Percentiles rank a stretch among this genome's conserved stretches.
phyloP scores from a whole-genome alignment of 441 rosid species.

The Populus tomentosa region DNA sequence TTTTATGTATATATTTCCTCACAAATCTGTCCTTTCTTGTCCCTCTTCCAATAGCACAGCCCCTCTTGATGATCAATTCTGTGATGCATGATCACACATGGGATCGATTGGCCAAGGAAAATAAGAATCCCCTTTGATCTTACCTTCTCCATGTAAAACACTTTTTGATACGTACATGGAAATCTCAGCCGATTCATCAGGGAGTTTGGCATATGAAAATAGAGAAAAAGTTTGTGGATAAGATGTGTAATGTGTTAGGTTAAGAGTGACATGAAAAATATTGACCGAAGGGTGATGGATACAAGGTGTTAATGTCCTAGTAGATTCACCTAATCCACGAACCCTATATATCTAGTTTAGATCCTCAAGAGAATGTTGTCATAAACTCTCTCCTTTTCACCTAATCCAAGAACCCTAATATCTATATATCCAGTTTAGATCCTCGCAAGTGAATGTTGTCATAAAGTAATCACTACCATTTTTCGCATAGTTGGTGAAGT shows the following conservation, averaged over 20 bases:
- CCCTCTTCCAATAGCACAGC: neutral
- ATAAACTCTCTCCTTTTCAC: neutral
- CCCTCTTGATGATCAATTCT: neutral
- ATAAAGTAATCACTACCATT: neutral
- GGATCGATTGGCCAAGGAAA: neutral
- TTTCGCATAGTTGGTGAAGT: neutral
- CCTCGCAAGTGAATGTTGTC: neutral
- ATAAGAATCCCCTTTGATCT: neutral
- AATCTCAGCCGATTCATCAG: neutral
- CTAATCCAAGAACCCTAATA: neutral
- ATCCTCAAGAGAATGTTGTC: neutral
- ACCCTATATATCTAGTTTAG: neutral
- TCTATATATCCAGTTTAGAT: neutral
- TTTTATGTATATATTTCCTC: neutral
- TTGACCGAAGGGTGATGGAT: neutral
- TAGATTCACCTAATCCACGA: neutral
- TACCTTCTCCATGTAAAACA: too few species aligned
- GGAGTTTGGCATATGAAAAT: neutral
- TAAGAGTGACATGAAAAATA: neutral
- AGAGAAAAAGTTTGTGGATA: neutral
- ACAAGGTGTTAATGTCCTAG: neutral
- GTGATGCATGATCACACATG: neutral
- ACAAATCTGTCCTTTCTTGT: neutral
- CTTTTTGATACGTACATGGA: neutral
- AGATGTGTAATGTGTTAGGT: neutral